Evolutionary conservation across 192 early-diverging fungal genomes (phyloP).

Genomic region (Lobulomyces angularis): DNA sequence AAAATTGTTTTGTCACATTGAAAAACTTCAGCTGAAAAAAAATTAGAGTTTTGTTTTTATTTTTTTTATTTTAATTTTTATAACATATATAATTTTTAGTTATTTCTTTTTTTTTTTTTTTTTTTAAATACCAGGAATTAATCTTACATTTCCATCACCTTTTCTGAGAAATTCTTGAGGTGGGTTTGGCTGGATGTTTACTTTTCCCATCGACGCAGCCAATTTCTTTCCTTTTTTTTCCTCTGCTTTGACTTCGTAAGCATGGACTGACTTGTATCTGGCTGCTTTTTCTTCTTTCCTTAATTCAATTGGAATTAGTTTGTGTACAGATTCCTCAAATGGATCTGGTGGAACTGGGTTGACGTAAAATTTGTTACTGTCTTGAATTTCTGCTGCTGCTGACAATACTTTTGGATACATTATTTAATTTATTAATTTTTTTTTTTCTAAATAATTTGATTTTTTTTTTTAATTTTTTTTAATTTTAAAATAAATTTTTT

Average conservation of each 20-base stretch:
- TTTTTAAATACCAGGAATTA: conserved; percentile 9
- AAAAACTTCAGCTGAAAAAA: conserved; percentile 9
- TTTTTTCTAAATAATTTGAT: too few relatives aligned
- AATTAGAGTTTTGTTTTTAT: neutral
- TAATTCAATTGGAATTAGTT: conserved; percentile 29
- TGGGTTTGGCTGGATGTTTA: conserved; percentile 19
- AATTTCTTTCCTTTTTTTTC: conserved; percentile 21
- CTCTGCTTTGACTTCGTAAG: conserved; percentile 27
- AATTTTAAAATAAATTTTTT: too few relatives aligned
- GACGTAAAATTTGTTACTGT: too few relatives aligned
- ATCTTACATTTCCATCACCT: conserved; percentile 26
- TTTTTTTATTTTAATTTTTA: neutral
- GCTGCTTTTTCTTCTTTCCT: conserved; percentile 20
- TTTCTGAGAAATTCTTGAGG: conserved; percentile 30
- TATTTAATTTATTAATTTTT: too few relatives aligned
- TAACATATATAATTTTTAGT: neutral
- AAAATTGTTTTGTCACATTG: conserved; percentile 25
- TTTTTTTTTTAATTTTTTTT: too few relatives aligned
- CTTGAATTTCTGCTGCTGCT: too few relatives aligned
- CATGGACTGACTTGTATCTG: conserved; percentile 29
- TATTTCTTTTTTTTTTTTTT: neutral
- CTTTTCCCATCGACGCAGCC: conserved; percentile 38
- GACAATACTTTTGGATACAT: too few relatives aligned
- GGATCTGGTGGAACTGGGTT: conserved; percentile 24
- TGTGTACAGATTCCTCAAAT: conserved; percentile 35